phyloP scores from a whole-genome alignment of 257 asterid species.

The Solanum tarijense region DNA sequence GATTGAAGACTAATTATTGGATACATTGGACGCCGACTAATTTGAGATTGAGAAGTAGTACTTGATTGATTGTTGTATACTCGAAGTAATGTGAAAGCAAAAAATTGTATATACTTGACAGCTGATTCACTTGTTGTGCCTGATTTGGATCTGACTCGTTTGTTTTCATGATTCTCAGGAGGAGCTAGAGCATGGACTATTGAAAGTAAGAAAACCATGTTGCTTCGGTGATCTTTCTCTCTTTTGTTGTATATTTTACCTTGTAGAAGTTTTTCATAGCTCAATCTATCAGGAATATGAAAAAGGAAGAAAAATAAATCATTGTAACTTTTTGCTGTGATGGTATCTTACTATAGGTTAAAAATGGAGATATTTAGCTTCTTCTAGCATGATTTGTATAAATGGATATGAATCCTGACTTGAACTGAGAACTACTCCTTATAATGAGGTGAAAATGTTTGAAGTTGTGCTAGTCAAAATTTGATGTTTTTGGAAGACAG shows the following conservation, averaged over 20 bases:
- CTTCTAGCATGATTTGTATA: neutral
- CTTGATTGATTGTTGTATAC: neutral
- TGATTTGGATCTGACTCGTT: neutral
- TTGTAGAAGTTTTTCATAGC: neutral
- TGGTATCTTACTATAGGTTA: neutral
- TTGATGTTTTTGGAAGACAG: neutral
- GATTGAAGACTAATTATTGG: neutral
- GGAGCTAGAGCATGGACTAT: conserved; percentile 80
- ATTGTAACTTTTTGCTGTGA: neutral
- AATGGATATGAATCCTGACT: neutral
- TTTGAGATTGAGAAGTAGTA: neutral
- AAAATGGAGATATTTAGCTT: neutral
- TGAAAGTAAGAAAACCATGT: conserved; percentile 34
- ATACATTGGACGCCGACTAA: neutral
- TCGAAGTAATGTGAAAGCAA: neutral
- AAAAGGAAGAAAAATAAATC: neutral
- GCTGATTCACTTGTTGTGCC: neutral
- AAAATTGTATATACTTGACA: neutral
- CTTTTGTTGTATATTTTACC: neutral
- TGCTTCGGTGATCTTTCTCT: neutral
- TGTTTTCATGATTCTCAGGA: conserved; percentile 39
- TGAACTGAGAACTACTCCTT: neutral
- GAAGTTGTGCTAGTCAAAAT: neutral
- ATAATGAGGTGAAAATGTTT: neutral
- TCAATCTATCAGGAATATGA: neutral